Evolutionary conservation across 805 yeast species (phyloP), one percentile per base, ranked within the genome.

Genomic region (Kuraishia cidri): DNA sequence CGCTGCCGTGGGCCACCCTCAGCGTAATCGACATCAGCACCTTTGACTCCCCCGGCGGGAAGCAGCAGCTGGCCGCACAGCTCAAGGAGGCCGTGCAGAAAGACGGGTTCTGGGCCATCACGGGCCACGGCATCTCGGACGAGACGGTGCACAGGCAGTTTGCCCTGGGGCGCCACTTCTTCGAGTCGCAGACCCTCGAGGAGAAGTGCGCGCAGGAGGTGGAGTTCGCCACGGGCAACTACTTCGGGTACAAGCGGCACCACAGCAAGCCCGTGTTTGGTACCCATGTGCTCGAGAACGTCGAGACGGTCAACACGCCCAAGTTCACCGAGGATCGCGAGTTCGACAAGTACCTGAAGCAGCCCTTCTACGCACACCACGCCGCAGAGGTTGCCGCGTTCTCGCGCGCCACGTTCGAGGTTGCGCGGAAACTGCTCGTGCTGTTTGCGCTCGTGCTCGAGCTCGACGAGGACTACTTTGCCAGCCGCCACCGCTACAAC

Each of bases 61-160:
- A 50, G 31, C 36, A 43, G n/a, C 32, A 48, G 26, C 41, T 56
- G 12, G 62, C 59, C 3, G 34, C 44, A 21, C 45, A 54, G 17
- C 43, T 55, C 20, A 38, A 47, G 31, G 30, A 37, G 4, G 60
- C 58, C 1, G 49, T 52, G 23, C 44, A 46, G 9, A 42, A 48
- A 12, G 59, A 54, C 26, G 62, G 62, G 8, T 56, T 55, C 36
- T 56, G 56, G 53, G 56, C 58, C 2, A 48, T 55, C 4, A 37
- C 42, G 6, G 48, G 48, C 20, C 42, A 42, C 21, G 60, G 56
- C 1, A 41, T 54, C 4, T 30, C 45, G 8, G 46, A 50, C 27
- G 48, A 46, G 13, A 51, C 50, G 29, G 46, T 56, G 20, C 30
- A 48, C 26, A 42, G 49, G 19, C 45, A 42, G n/a, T 56, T 52